Evolutionary conservation across 2,329 filamentous ascomycete species (phyloP).

Genomic region (Claviceps africana): DNA sequence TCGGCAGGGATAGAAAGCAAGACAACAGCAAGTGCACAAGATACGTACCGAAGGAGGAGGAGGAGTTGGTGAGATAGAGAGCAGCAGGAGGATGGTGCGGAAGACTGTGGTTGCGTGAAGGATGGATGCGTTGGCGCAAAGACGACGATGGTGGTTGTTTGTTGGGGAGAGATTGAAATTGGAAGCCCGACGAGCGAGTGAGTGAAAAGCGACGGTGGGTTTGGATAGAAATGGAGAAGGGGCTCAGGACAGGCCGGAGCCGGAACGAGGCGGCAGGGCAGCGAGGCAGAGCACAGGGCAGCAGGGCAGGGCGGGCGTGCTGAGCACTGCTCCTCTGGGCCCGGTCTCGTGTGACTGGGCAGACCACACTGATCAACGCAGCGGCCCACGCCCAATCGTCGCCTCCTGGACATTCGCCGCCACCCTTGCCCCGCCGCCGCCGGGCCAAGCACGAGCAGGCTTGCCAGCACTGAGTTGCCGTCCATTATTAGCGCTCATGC

Average conservation of each 20-base stretch:
- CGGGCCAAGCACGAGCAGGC: too few relatives aligned
- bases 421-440: neutral
- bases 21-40: slow-evolving; percentile 4
- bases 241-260: slow-evolving; percentile 15
- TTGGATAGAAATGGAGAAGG: slow-evolving; percentile 19
- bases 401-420: neutral
- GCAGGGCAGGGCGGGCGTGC: too few relatives aligned
- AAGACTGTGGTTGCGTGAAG: slow-evolving; percentile 7
- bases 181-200: slow-evolving; percentile 19
- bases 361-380: neutral
- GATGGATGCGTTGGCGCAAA: slow-evolving; percentile 9
- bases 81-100: neutral
- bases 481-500: neutral
- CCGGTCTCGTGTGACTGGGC: neutral
- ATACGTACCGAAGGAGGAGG: slow-evolving; percentile 5
- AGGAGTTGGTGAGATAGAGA: neutral
- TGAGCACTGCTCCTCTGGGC: too few relatives aligned
- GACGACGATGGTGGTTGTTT: slow-evolving; percentile 8
- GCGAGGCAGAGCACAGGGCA: neutral
- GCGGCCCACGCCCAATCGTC: neutral
- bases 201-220: slow-evolving; percentile 16
- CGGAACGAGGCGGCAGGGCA: slow-evolving; percentile 7
- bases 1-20: slow-evolving; percentile 6
- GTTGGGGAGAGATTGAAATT: slow-evolving; percentile 16
- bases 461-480: too few relatives aligned